Evolutionary conservation across 805 yeast species (phyloP), one percentile per base, ranked within the genome.

Genomic region (Candida succiphila): DNA sequence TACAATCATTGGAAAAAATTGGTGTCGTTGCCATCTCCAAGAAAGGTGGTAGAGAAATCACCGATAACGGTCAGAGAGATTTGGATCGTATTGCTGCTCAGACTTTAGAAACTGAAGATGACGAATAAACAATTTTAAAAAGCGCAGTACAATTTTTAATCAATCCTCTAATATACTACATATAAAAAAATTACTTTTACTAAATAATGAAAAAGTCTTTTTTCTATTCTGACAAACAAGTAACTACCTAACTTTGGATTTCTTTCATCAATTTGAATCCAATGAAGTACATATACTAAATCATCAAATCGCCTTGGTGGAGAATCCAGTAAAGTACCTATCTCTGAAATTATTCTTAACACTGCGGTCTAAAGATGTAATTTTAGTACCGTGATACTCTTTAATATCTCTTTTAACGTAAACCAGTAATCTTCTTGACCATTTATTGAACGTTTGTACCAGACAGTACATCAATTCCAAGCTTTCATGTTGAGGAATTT

Each of bases 41-140:
- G 71, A 86, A 85, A 73, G 96, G 96, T 67, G 98, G 98, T 70
- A 92, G 98, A 81, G 86, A 88, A 72, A 86, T 92, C 79, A 82
- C 96, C 48, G 96, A 86, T 67, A 84, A 87, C 73, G 99, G 99
- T 67, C 97, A 89, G 77, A 88, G 98, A 85, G 99, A 92, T 76
- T 83, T 92, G 75, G 99, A 92, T 77, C 96, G 99, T 81, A 89
- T 89, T 69, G 97, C 97, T 64, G 95, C 95, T 67, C 95, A 87
- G 75, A 86, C 95, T 66, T 78, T 84, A 68, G 95, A 87, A 74
- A 78, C 77, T 63, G 92, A 83, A 61, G 94, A 83, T 63, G 73
- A 67, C 52, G 67, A 65, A 56, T 54, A 54, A 45, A 42, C 44
- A 42, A 41, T 41, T 40, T 25, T 22, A n/a, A n/a, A n/a, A n/a